Base-by-base conservation (phyloP, 1,139 yeast genomes). In the Scheffersomyces titani region DNA sequence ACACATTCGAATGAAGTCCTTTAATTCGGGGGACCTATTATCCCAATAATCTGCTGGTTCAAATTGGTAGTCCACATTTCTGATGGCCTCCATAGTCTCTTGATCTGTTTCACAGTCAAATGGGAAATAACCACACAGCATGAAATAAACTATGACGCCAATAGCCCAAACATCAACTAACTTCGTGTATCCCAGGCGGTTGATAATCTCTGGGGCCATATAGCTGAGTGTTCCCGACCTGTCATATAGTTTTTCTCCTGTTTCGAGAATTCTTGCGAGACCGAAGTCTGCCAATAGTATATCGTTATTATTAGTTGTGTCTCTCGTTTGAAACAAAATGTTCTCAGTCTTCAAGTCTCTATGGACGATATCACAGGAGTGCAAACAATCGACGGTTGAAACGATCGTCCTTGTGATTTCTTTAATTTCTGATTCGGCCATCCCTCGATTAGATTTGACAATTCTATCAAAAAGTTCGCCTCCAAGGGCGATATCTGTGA, bases 161-260 rank as follows among this genome's bases (percentile, higher is more conserved):
- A 89, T 75, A 0, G 94, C 89, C 96, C 96, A 89, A 45, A 89
- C 78, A 67, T 89, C 96, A 0, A 88, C 89, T 0, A 82, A 80
- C 61, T 75, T 79, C 21, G 83, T 83, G 64, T 89, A 89, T 19
- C 88, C 88, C 46, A 82, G 75, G 21, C 76, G 70, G 56, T 82
- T 76, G 44, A 77, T 61, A 60, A 87, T 83, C 66, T 88, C 92
- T 0, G 92, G 92, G 0, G 92, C 89, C 84, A 89, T 84, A 69
- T 89, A 89, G 40, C 92, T 87, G 16, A 89, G 81, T 0, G 96
- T 89, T 0, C 96, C 94, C 47, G 86, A 80, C 9, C 69, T 62
- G 19, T 75, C 76, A 48, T 61, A 59, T 4, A 75, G 60, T 49
- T 58, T 64, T 24, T 69, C 75, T 1, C 76, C 73, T 1, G 77